A percentile compares a stretch with the other conserved stretches of the same genome.
phyloP scores from a whole-genome alignment of 2,329 filamentous ascomycete genomes.

The Clarireedia homoeocarpa region DNA sequence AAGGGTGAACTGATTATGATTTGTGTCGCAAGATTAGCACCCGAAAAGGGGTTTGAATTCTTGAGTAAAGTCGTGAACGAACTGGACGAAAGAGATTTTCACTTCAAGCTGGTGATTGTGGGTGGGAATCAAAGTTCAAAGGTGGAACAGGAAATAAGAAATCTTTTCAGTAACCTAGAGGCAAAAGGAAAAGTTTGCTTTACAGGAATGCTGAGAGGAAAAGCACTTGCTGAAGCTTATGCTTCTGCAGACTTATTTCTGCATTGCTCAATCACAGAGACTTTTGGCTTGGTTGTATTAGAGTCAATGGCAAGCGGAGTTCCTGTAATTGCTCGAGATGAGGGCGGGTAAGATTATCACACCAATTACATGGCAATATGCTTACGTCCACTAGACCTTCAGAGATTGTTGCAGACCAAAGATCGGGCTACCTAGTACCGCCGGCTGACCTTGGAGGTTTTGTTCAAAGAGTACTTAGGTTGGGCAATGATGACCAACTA shows the following conservation, averaged over 20 bases:
- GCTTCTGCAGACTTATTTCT: conserved; percentile 63
- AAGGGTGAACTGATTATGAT: conserved; percentile 57
- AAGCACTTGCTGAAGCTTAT: conserved; percentile 55
- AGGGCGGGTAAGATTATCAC: conserved; percentile 38
- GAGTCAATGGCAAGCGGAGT: conserved; percentile 66
- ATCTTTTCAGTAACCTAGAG: conserved; percentile 46
- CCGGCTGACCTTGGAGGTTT: conserved; percentile 53
- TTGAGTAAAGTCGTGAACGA: conserved; percentile 47
- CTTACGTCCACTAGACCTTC: conserved; percentile 39
- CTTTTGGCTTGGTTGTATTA: conserved; percentile 62
- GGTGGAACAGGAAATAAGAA: conserved; percentile 53
- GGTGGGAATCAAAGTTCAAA: conserved; percentile 58
- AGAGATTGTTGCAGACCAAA: conserved; percentile 53
- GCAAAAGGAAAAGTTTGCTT: conserved; percentile 51
- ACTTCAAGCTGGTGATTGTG: conserved; percentile 59
- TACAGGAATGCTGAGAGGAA: conserved; percentile 55
- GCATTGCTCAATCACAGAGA: conserved; percentile 63
- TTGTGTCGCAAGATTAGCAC: conserved; percentile 58
- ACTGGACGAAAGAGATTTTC: conserved; percentile 46
- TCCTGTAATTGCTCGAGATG: conserved; percentile 60
- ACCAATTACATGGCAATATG: not conserved
- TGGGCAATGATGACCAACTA: conserved; percentile 39
- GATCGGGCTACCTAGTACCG: conserved; percentile 52
- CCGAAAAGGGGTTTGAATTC: conserved; percentile 65
- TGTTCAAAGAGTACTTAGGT: conserved; percentile 42